Base-by-base conservation (phyloP, 371 early-diverging fungal species). In the Rhizomucor pusillus region DNA sequence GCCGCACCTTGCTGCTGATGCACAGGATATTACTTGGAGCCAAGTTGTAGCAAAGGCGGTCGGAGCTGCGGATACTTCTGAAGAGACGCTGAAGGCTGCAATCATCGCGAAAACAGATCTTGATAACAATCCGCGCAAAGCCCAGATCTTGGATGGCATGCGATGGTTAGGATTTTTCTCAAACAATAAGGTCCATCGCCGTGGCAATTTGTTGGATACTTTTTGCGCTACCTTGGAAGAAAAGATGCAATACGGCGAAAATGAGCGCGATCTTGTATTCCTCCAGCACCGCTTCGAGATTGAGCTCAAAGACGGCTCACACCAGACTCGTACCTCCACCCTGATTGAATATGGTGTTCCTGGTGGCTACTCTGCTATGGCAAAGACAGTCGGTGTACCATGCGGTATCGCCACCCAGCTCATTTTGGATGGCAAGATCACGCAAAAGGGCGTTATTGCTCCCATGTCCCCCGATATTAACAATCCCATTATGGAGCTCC, bases 281-380 rank as follows among this genome's bases (percentile, higher is more conserved):
- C 86, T 99, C 77, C 97, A 97, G 80, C 99, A 98, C 81, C 87
- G 87, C 67, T 96, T 97, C 69, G 92, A 91, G 61, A 84, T 96
- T 45, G 87, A 92, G 69, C 84, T 88, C 61, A 86, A 83, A 73
- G 89, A 90, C 61, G 91, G 92, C 12, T 47, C 58, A 22, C 63
- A 81, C 64, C 88, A 94, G 81, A 88, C 87, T 14, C 89, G 90
- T 63, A 94, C 93, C 0, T 92, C 95, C 1, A 95, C 98, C 19
- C 69, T 97, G 52, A 73, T 97, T 52, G 91, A 91, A 56, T 98
- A 92, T 65, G 99, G 98, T 56, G 87, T 89, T 47, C 92, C 93
- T 12, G 76, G 80, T 54, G 93, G 91, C n/a, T 86, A 82, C 75
- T 82, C 90, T 43, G 96, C 98, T 40, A 99, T 99, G 99, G 97